Percentiles rank a stretch among this genome's conserved stretches.
phyloP scores from a whole-genome alignment of 225 moss, liverwort and hornwort genomes.

The Pseudoscleropodium purum region DNA sequence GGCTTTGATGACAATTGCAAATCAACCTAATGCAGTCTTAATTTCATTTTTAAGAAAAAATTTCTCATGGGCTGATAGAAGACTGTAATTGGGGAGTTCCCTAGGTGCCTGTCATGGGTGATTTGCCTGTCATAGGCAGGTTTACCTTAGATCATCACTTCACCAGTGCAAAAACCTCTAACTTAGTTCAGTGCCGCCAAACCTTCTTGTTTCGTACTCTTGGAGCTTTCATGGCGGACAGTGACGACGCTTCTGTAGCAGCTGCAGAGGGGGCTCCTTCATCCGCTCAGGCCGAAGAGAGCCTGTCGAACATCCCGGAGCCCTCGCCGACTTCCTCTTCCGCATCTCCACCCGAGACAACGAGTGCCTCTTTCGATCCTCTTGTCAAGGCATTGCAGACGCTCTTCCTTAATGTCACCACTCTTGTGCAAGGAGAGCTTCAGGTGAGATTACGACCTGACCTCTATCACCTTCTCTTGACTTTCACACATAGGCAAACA shows the following conservation, averaged over 20 bases:
- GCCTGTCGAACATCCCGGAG: not conserved
- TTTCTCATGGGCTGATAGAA: too few species aligned
- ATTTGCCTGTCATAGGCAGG: too few species aligned
- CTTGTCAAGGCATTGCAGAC: constrained; percentile 55
- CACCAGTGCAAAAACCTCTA: not conserved
- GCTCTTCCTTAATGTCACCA: constrained; percentile 56
- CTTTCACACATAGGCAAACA: not conserved
- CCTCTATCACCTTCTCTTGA: not conserved
- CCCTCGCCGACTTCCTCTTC: not conserved
- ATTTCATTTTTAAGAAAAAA: too few species aligned
- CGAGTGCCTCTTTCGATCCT: constrained; percentile 9
- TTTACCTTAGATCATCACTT: not conserved
- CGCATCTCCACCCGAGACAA: not conserved
- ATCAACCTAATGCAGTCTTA: too few species aligned
- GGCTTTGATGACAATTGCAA: too few species aligned
- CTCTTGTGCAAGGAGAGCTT: constrained; percentile 71
- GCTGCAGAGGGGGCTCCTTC: not conserved
- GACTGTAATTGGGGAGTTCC: too few species aligned
- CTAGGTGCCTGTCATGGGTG: too few species aligned
- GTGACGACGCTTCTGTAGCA: not conserved
- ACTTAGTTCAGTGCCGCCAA: not conserved
- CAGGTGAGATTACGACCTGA: constrained; percentile 17
- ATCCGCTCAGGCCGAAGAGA: not conserved
- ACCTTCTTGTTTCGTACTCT: not conserved
- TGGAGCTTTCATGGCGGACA: constrained; percentile 1